These are phyloP conservation scores for Balamuthia mandrillaris DNA, from an alignment of 208 protist genomes.

Conservation along the genomic window DNA sequence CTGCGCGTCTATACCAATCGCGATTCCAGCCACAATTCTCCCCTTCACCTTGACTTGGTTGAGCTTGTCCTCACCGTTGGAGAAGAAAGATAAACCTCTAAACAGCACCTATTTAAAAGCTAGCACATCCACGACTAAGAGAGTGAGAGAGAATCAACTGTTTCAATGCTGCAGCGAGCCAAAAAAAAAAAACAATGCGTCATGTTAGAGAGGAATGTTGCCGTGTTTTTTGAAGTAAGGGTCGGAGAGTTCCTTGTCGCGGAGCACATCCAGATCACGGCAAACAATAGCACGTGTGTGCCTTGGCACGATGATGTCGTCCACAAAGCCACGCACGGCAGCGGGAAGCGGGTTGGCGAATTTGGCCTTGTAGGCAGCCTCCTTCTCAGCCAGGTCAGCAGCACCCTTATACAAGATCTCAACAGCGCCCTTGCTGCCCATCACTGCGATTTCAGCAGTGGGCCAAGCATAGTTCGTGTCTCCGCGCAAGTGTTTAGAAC, in stretches of 20 bases:
- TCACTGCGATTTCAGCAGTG: slow-evolving; percentile 89
- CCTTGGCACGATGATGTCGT: slow-evolving; percentile 86
- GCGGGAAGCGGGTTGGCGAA: slow-evolving; percentile 87
- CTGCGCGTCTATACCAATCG: no score
- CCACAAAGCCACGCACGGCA: slow-evolving; percentile 86
- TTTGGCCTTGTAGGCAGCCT: slow-evolving; percentile 77
- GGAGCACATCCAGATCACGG: slow-evolving; percentile 86
- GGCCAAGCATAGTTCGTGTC: slow-evolving; percentile 93
- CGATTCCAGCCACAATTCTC: no score
- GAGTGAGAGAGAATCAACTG: no score
- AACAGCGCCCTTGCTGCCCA: slow-evolving; percentile 91
- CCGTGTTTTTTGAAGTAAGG: slow-evolving; percentile 89
- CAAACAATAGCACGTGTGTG: slow-evolving; percentile 77
- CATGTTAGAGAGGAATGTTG: slow-evolving; percentile 88
- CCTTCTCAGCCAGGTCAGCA: slow-evolving; percentile 58
- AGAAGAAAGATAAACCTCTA: neutral
- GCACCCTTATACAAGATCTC: slow-evolving; percentile 82
- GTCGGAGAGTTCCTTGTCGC: slow-evolving; percentile 79
- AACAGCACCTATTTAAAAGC: neutral
- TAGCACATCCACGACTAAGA: neutral
- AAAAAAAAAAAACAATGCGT: neutral
- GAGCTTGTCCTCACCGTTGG: neutral
- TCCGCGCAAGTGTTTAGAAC: slow-evolving; percentile 87
- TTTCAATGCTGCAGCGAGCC: no score
- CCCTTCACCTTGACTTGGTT: no score